Conservation (phyloP, 2,329 filamentous ascomycete genomes). For the Cladophialophora immunda region DNA sequence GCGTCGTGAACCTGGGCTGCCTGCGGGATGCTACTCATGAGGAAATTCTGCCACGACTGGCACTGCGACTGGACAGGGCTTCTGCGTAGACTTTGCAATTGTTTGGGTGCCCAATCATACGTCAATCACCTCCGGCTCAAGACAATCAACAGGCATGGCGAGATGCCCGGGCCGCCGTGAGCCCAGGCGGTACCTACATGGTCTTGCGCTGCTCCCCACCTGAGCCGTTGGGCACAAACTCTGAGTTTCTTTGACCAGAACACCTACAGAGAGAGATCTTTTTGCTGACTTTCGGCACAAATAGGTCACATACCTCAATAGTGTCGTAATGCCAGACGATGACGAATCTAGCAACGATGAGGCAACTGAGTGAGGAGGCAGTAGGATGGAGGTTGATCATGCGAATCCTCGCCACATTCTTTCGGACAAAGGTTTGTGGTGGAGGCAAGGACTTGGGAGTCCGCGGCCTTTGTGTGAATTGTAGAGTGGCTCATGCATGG, state of each 20-base stretch:
- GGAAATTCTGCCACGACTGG: constrained; percentile 18
- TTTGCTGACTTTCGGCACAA: constrained; percentile 24
- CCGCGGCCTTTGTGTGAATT: not conserved
- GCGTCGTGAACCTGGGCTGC: constrained; percentile 22
- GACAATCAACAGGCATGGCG: not conserved
- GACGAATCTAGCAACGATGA: constrained; percentile 37
- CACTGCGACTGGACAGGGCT: constrained; percentile 14
- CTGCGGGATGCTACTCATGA: constrained; percentile 4
- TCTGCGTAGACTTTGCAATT: constrained; percentile 11
- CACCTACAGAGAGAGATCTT: not conserved
- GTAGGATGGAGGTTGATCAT: constrained; percentile 5
- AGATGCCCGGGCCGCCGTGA: constrained; percentile 18
- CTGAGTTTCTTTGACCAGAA: constrained; percentile 9
- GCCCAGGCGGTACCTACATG: constrained; percentile 14
- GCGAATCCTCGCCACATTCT: constrained; percentile 9
- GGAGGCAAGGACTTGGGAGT: not conserved
- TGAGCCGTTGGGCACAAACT: constrained; percentile 1
- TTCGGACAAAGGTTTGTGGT: not conserved
- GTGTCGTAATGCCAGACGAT: constrained; percentile 76
- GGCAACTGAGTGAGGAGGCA: constrained; percentile 29
- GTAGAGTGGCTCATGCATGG: not conserved
- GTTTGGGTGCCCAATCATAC: constrained; percentile 12
- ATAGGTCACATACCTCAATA: constrained; percentile 76
- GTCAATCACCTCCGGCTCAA: not conserved
- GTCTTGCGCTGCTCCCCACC: constrained; percentile 12